Evolutionary conservation across 768 basidiomycete genomes (phyloP).

Genomic region (Mycena chlorophos): DNA sequence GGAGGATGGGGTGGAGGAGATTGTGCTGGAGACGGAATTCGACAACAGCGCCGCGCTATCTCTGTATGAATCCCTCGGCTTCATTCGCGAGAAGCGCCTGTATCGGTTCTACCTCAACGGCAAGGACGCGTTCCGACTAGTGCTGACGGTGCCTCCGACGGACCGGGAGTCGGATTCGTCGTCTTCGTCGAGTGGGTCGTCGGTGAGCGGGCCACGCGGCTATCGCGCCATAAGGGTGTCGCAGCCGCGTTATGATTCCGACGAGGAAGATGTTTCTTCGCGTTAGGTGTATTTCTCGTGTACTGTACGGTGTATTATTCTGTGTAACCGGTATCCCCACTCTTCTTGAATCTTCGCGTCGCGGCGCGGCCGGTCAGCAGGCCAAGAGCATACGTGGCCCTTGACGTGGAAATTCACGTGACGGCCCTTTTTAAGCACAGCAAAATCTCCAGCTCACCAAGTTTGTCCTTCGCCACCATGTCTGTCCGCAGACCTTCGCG

Average conservation of each 20-base stretch:
- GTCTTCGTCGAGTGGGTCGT: slow-evolving; percentile 25
- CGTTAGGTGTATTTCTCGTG: slow-evolving; percentile 27
- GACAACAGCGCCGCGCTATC: slow-evolving; percentile 88
- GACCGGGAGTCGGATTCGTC: slow-evolving; percentile 37
- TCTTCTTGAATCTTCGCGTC: neutral
- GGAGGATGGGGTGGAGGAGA: slow-evolving; percentile 80
- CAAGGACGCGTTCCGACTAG: slow-evolving; percentile 90
- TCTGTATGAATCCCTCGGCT: slow-evolving; percentile 89
- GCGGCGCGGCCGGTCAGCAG: no score
- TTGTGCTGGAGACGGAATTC: slow-evolving; percentile 93
- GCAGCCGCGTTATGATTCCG: slow-evolving; percentile 41
- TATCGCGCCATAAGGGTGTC: slow-evolving; percentile 48
- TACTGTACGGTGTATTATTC: neutral
- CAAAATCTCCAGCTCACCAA: neutral
- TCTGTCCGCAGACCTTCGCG: slow-evolving; percentile 54
- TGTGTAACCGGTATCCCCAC: neutral
- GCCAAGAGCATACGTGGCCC: no score
- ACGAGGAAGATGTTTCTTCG: slow-evolving; percentile 39
- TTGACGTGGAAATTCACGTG: no score
- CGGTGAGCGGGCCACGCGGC: slow-evolving; percentile 25
- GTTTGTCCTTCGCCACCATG: slow-evolving; percentile 29
- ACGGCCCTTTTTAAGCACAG: neutral
- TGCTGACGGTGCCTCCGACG: slow-evolving; percentile 55
- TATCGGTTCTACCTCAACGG: slow-evolving; percentile 96
- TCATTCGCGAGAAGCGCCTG: slow-evolving; percentile 93